Evolutionary conservation across 176 grass and related monocot species (phyloP), one percentile per base, ranked within the genome.

Genomic region (Stipa capillata): DNA sequence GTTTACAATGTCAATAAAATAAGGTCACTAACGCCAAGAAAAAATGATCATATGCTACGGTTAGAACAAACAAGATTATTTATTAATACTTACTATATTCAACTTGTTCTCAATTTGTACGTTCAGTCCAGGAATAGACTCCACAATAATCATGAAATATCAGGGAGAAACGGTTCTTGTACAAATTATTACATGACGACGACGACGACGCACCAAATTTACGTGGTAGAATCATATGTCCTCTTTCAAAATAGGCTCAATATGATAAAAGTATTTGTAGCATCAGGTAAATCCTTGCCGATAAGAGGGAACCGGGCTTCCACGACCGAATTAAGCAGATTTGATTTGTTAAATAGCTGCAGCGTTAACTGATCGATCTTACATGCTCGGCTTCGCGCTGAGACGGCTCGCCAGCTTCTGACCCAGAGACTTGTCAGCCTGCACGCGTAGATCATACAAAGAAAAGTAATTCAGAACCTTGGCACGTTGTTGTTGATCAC

Each of bases 381-480:
- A 99, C 96, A 99, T 95, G 88, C 78, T 89, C 8, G 96, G 90
- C 54, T 91, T 99, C 1, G 91, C 36, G 36, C 36, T 37, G 3
- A 4, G 36, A 37, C 36, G 36, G 36, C 3, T 37, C 36, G 36
- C 36, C 36, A 37, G 36, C 36, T 37, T 37, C 36, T 37, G 36
- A 6, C 6, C 36, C 6, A 37, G 36, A 37, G 36, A 37, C 4
- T 4, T 37, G 36, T 37, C 36, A 37, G 36, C 36, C 6, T 37
- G 36, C 36, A 37, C 87, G 80, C 36, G 6, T 37, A 3, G 6
- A 37, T 37, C 36, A 37, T 6, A 37, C 36, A 37, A n/a, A n/a
- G n/a, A 37, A 6, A 37, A 37, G 36, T 6, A 37, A 37, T 37
- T 37, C 36, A 37, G 36, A 37, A 37, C 6, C 36, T 37, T 37